Percentiles rank a stretch among this genome's conserved stretches.
These are phyloP conservation scores for Globisporangium iwayamae DNA, from an alignment of 352 stramenopile species.

Conservation along the genomic window DNA sequence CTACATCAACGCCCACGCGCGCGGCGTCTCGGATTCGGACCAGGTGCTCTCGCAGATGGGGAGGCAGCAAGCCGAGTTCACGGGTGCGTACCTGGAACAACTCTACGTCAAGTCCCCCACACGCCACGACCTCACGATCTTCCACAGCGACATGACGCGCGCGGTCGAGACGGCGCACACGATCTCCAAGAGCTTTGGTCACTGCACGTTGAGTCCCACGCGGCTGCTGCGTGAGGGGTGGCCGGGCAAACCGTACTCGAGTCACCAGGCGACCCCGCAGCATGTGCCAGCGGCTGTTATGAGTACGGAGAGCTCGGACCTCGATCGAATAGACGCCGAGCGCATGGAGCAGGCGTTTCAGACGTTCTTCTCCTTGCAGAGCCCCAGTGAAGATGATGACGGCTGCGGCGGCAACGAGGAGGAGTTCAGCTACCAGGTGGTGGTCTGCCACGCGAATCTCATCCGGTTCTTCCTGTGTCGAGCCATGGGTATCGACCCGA, in stretches of 20 bases:
- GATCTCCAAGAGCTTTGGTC: constrained; percentile 48
- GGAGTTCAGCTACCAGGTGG: constrained; percentile 51
- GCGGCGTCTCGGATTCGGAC: constrained; percentile 47
- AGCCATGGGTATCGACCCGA: constrained; percentile 52
- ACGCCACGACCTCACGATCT: constrained; percentile 54
- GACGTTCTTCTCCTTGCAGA: constrained; percentile 43
- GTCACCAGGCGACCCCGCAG: constrained; percentile 17
- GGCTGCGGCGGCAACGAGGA: constrained; percentile 32
- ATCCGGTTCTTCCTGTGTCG: constrained; percentile 83
- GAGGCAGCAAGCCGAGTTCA: constrained; percentile 63
- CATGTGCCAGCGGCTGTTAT: background rate
- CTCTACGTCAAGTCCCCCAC: constrained; percentile 50
- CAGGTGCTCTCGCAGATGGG: constrained; percentile 83
- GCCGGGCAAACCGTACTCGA: constrained; percentile 64
- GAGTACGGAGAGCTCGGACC: constrained; percentile 16
- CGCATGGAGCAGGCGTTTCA: constrained; percentile 66
- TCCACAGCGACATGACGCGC: constrained; percentile 73
- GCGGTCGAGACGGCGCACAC: constrained; percentile 70
- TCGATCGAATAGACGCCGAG: constrained; percentile 40
- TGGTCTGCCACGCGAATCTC: constrained; percentile 82
- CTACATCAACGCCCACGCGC: constrained; percentile 76
- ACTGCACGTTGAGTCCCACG: constrained; percentile 36
- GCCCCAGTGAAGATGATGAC: constrained; percentile 26
- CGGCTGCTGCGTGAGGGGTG: constrained; percentile 71
- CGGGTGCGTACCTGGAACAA: constrained; percentile 61